Base-by-base conservation (phyloP, 2,329 filamentous ascomycete genomes). In the Monosporascus sp. region DNA sequence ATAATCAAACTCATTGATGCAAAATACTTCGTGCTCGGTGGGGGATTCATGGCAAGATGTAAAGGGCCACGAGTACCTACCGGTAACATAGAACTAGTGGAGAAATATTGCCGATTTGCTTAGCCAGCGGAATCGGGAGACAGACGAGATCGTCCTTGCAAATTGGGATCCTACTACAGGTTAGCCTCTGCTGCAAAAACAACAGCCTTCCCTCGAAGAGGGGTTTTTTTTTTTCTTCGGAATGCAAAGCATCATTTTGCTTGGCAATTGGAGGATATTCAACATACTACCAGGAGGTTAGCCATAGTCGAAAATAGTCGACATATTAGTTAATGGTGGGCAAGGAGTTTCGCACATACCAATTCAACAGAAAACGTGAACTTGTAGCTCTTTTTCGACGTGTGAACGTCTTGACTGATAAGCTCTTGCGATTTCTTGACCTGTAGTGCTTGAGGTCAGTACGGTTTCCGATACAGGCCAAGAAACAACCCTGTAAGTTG, bases 91-190 rank as follows among this genome's bases (percentile, higher is more conserved):
- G 78, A 1, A 87, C 84, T 38, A 99, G 77, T 3, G 94, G 94
- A 2, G 85, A 82, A 63, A 97, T 96, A 71, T 96, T 97, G 58
- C 94, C 92, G 50, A 88, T 78, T 52, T 87, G 84, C 70, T 91
- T 94, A 15, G 94, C 94, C 55, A 97, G 77, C 62, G 91, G 91
- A 58, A 96, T 85, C 1, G 94, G 94, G 37, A 99, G 76, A 1
- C 90, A 92, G n/a, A 99, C 90, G 28, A 99, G 78, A 68, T 99
- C 94, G 64, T 99, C 94, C 72, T 97, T 96, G 78, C 94, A 97
- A 49, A 99, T 91, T 1, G 94, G 94, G 26, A 97, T 87, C 24
- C 43, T 46, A n/a, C n/a, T 15, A 26, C n/a, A 26, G 15, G 43
- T 46, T n/a, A 46, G 43, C 26, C 24, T 46, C 17, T 26, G 5